Evolutionary conservation across 345 rosid genomes (phyloP), one percentile per base, ranked within the genome.

Genomic region (Pistacia integerrima): DNA sequence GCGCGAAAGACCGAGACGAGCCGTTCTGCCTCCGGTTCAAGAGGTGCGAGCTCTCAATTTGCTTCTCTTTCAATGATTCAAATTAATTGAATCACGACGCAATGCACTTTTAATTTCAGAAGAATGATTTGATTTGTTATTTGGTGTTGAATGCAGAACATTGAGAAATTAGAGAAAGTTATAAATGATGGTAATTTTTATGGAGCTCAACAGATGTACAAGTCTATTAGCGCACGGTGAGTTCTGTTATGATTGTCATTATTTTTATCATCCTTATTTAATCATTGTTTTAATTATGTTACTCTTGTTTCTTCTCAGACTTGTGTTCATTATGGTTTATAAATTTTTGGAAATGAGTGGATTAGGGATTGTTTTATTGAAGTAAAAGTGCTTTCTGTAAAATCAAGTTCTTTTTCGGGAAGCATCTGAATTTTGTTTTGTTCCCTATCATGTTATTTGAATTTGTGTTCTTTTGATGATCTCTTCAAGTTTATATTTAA

Each of bases 191-290:
- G 99, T 52, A 91, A 96, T 84, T 84, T 9, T 83, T 96, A 96
- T 88, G 98, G 99, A 82, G 97, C 98, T 62, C 97, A 92, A 51
- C 97, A 96, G 92, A 96, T 96, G 97, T 96, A 92, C 83, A 93
- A 92, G 87, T 92, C 97, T 8, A 87, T 90, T 66, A 88, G 97
- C 77, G 92, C 98, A 51, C 85, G 99, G 99, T 93, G 57, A 30
- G 16, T 61, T 1, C 12, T 68, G 36, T 64, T 18, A 38, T 33
- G 20, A 8, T 54, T 60, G 4, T 25, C 4, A 8, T 8, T 41
- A 41, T 41, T 5, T 41, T 41, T 41, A 41, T 41, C 8, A 41
- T 8, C 46, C 0, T 60, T 60, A n/a, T 25, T 58, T 4, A 20
- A 3, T 60, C 66, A 4, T 69, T 69, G 25, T 30, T 69, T 51